Conservation (phyloP, 306 rosid species). For the Vachellia pachyceras region DNA sequence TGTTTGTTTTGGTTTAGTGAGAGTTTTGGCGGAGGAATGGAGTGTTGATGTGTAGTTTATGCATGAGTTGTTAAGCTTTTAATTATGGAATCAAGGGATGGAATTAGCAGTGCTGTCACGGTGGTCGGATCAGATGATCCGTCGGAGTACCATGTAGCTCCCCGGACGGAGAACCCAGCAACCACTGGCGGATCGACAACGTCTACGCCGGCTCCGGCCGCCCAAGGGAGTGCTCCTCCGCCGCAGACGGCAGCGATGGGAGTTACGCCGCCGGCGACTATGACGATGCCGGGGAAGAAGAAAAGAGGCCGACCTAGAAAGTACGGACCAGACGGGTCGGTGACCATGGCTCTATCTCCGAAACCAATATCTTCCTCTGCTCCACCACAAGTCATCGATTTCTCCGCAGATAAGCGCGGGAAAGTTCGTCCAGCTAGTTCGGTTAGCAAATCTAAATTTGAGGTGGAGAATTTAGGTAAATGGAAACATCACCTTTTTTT, state of each 20-base stretch:
- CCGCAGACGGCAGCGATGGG: conserved; percentile 38
- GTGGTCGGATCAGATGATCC: conserved; percentile 99
- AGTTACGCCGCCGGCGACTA: conserved; percentile 14
- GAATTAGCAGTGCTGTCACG: conserved; percentile 84
- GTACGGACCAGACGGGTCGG: conserved; percentile 89
- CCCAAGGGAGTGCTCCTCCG: conserved; percentile 33
- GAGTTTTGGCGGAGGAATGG: conserved; percentile 46
- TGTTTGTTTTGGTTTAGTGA: conserved; percentile 30
- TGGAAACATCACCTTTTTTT: background rate
- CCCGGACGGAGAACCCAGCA: conserved; percentile 68
- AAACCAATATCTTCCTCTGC: conserved; percentile 92
- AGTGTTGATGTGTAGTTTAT: conserved; percentile 52
- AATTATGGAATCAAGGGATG: conserved; percentile 87
- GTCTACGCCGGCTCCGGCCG: conserved; percentile 31
- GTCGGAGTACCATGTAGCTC: conserved; percentile 90
- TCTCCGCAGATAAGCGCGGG: conserved; percentile 85
- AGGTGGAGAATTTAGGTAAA: conserved; percentile 84
- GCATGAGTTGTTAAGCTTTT: conserved; percentile 45
- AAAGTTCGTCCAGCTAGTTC: conserved; percentile 79
- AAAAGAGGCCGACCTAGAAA: conserved; percentile 97
- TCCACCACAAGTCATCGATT: conserved; percentile 93
- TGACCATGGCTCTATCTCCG: conserved; percentile 76
- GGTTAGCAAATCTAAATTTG: conserved; percentile 76
- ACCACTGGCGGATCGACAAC: conserved; percentile 58
- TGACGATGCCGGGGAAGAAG: conserved; percentile 66